These are phyloP conservation scores for Ligustrum vulgare DNA, from an alignment of 257 asterid species.

Conservation along the genomic window DNA sequence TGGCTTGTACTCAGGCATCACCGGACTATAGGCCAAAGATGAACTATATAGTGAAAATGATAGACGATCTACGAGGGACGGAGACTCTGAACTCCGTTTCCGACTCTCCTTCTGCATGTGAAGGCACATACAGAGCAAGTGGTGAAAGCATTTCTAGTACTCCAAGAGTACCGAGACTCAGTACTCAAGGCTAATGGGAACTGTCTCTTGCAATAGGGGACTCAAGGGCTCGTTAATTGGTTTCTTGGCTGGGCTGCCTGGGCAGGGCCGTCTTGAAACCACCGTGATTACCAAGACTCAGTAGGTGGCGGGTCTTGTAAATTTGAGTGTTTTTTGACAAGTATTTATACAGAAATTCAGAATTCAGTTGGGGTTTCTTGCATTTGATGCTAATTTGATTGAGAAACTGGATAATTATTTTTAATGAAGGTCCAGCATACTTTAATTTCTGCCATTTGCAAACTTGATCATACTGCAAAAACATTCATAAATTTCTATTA, in stretches of 20 bases:
- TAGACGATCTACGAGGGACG: slow-evolving; percentile 72
- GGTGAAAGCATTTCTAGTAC: no score
- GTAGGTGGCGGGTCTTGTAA: no score
- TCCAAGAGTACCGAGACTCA: no score
- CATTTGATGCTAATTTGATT: background rate
- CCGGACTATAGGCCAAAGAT: slow-evolving; percentile 85
- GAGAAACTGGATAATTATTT: background rate
- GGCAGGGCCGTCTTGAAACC: no score
- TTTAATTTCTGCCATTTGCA: no score
- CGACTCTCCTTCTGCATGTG: slow-evolving; percentile 73
- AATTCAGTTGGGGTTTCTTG: background rate
- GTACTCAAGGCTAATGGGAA: no score
- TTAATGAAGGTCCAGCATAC: background rate
- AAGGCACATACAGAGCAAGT: slow-evolving; percentile 56
- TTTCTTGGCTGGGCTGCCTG: no score
- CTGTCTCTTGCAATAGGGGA: no score
- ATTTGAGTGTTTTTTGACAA: background rate
- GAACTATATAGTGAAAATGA: slow-evolving; percentile 68
- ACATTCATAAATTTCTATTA: background rate
- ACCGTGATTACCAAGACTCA: no score
- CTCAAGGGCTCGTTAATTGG: no score
- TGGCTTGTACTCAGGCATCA: slow-evolving; percentile 63
- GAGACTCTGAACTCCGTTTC: slow-evolving; percentile 62
- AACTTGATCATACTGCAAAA: background rate
- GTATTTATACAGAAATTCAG: background rate